phyloP scores from a whole-genome alignment of 164 flowering plant genomes.

The Brasenia schreberi region DNA sequence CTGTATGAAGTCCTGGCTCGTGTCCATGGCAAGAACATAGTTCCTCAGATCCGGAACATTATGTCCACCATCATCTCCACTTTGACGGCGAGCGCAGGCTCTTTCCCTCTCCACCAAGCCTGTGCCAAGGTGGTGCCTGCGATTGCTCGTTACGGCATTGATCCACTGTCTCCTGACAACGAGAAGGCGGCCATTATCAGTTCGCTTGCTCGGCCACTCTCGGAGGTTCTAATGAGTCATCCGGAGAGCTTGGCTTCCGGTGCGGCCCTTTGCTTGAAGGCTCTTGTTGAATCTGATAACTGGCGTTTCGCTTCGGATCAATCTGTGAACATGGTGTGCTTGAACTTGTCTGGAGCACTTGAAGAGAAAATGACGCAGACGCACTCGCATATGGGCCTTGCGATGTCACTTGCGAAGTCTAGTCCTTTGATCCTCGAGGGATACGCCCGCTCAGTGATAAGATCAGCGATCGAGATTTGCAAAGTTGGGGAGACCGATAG shows the following conservation, averaged over 20 bases:
- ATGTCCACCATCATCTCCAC: conserved; percentile 74
- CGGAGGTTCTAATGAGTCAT: conserved; percentile 51
- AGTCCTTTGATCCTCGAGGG: conserved; percentile 63
- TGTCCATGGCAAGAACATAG: conserved; percentile 68
- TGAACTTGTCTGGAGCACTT: conserved; percentile 59
- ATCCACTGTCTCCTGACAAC: conserved; percentile 57
- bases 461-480: conserved; percentile 53
- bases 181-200: conserved; percentile 54
- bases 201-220: conserved; percentile 77
- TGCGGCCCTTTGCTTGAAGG: conserved; percentile 76
- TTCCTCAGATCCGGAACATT: conserved; percentile 68
- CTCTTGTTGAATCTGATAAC: conserved; percentile 89
- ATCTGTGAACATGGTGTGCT: conserved; percentile 76
- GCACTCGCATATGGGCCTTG: conserved; percentile 76
- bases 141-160: conserved; percentile 78
- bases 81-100: conserved; percentile 67
- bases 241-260: conserved; percentile 77
- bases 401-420: conserved; percentile 69
- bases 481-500: conserved; percentile 42
- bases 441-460: conserved; percentile 63
- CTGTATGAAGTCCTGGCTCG: conserved; percentile 83
- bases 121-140: conserved; percentile 90
- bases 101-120: conserved; percentile 82
- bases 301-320: conserved; percentile 89
- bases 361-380: conserved; percentile 64